These are phyloP conservation scores for Dactylellina cionopaga DNA, from an alignment of 2,329 filamentous ascomycete species.

Conservation along the genomic window DNA sequence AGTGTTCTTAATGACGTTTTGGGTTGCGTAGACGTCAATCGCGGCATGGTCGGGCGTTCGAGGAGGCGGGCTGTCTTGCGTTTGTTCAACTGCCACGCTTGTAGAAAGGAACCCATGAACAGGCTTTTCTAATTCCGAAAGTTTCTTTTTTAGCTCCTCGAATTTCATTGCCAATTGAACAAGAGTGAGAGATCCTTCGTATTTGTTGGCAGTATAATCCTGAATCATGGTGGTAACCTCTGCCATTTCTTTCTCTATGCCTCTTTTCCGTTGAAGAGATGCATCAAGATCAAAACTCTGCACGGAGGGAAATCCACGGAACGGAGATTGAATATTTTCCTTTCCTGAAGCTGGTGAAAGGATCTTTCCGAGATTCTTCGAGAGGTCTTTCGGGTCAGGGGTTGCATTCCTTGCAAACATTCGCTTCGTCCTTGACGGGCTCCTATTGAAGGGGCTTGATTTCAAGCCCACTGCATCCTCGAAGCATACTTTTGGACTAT, in stretches of 20 bases:
- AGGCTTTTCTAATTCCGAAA: conserved; percentile 9
- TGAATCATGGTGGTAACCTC: conserved; percentile 35
- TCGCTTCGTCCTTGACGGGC: conserved; percentile 38
- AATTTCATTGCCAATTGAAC: conserved; percentile 47
- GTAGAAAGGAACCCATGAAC: background rate
- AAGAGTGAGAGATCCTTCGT: conserved; percentile 30
- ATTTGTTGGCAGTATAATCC: conserved; percentile 31
- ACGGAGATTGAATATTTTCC: conserved; percentile 33
- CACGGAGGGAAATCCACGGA: conserved; percentile 4
- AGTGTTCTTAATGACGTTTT: conserved; percentile 33
- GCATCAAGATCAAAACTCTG: background rate
- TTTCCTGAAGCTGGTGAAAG: conserved; percentile 26
- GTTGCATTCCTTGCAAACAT: conserved; percentile 40
- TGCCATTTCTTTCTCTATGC: conserved; percentile 33
- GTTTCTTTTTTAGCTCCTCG: conserved; percentile 35
- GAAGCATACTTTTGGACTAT: conserved; percentile 32
- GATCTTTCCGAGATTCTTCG: conserved; percentile 28
- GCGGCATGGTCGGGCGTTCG: conserved; percentile 30
- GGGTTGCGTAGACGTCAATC: conserved; percentile 44
- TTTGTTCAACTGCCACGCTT: conserved; percentile 17
- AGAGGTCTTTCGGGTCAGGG: conserved; percentile 34
- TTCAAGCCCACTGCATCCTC: conserved; percentile 28
- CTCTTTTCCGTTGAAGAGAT: conserved; percentile 8
- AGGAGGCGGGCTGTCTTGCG: conserved; percentile 9
- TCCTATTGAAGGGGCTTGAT: conserved; percentile 40